Conservation (phyloP, 257 asterid species). For the Cruciata laevipes region DNA sequence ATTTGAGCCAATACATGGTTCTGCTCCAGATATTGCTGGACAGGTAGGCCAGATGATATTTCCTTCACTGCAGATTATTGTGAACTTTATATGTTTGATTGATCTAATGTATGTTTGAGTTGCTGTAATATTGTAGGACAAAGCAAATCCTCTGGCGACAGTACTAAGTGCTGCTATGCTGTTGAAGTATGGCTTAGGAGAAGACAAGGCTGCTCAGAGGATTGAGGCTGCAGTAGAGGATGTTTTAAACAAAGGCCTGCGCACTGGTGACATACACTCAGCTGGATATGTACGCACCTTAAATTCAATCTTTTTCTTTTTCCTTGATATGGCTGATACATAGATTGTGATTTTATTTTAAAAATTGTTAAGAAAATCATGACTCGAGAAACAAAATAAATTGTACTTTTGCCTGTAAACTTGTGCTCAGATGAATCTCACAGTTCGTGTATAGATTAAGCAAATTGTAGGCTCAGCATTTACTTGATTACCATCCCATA, state of each 20-base stretch:
- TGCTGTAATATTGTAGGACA: constrained; percentile 47
- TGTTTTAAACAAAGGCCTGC: constrained; percentile 72
- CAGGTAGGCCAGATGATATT: constrained; percentile 47
- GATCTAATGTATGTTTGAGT: not conserved
- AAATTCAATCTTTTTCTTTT: not conserved
- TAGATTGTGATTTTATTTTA: not conserved
- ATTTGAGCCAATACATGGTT: constrained; percentile 97
- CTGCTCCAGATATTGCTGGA: constrained; percentile 99
- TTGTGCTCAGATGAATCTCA: not conserved
- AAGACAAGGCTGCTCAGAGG: constrained; percentile 87
- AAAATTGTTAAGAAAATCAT: no score
- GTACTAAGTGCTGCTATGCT: constrained; percentile 96
- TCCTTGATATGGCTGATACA: not conserved
- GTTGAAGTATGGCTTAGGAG: constrained; percentile 82
- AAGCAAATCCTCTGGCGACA: constrained; percentile 93
- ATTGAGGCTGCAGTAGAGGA: constrained; percentile 79
- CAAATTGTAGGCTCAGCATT: not conserved
- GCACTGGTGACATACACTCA: constrained; percentile 84
- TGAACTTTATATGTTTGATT: no score
- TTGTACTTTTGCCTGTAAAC: not conserved
- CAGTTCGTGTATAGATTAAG: not conserved
- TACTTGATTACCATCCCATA: not conserved
- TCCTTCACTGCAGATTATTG: not conserved
- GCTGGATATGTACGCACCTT: constrained; percentile 47
- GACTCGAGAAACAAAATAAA: no score